Percentiles rank a stretch among this genome's conserved stretches.
Evolutionary conservation across 2,329 filamentous ascomycete species (phyloP).

Genomic region (Aspergillus uvarum): DNA sequence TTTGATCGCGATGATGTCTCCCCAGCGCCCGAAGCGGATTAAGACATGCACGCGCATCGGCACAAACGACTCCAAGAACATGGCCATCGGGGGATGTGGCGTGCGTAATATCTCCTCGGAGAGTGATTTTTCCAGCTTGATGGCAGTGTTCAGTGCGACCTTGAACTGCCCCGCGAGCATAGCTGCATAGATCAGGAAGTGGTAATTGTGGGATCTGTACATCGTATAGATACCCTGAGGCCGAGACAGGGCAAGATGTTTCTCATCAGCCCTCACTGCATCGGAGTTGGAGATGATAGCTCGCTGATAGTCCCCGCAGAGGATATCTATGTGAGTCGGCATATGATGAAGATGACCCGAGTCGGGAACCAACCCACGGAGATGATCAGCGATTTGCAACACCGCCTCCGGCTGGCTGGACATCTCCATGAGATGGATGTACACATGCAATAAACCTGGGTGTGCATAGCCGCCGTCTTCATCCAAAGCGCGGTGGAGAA

Average conservation of each 20-base stretch:
- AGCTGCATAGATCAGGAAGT: slow-evolving; percentile 73
- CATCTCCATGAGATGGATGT: slow-evolving; percentile 79
- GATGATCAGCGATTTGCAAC: slow-evolving; percentile 58
- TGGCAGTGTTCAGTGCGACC: slow-evolving; percentile 62
- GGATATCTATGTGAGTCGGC: slow-evolving; percentile 73
- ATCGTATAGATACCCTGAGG: slow-evolving; percentile 71
- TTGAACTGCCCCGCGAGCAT: slow-evolving; percentile 71
- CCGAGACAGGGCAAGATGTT: slow-evolving; percentile 60
- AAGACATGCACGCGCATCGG: slow-evolving; percentile 67
- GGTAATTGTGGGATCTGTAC: slow-evolving; percentile 72
- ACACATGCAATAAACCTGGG: slow-evolving; percentile 70
- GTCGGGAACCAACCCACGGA: slow-evolving; percentile 67
- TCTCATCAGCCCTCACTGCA: slow-evolving; percentile 67
- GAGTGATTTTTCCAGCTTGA: slow-evolving; percentile 60
- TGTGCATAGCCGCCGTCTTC: slow-evolving; percentile 54
- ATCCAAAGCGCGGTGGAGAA: slow-evolving; percentile 60
- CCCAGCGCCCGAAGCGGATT: slow-evolving; percentile 72
- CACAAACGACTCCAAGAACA: slow-evolving; percentile 73
- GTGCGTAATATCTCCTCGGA: slow-evolving; percentile 64
- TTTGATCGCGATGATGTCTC: slow-evolving; percentile 59
- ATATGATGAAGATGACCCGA: slow-evolving; percentile 72
- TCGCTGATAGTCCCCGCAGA: slow-evolving; percentile 68
- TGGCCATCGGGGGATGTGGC: slow-evolving; percentile 70
- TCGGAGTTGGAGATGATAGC: slow-evolving; percentile 67
- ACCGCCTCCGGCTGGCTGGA: slow-evolving; percentile 64